Evolutionary conservation across 1,284 basidiomycete genomes (phyloP).

Genomic region (Ustanciosporium gigantosporum): DNA sequence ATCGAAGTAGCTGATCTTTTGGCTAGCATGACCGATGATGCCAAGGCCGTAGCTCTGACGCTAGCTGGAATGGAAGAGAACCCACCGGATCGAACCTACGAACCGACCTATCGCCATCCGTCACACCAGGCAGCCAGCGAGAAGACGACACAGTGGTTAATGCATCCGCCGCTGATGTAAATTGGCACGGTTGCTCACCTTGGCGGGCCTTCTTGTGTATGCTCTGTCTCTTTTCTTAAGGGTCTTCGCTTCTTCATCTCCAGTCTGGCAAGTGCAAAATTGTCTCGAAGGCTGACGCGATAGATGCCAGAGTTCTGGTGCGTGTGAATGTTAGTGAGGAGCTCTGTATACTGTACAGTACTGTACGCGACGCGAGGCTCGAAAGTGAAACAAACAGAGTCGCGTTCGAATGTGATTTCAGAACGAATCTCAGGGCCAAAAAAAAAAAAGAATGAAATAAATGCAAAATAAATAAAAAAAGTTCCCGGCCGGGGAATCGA

Average conservation of each 20-base stretch:
- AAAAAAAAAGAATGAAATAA: background rate
- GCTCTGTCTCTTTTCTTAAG: no score
- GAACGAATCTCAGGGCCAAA: background rate
- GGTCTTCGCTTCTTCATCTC: no score
- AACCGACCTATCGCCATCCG: background rate
- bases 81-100: background rate
- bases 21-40: slow-evolving; percentile 26
- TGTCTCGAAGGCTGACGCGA: no score
- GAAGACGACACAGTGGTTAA: background rate
- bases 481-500: slow-evolving; percentile 9
- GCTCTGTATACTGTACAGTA: no score
- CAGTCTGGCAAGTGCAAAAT: no score
- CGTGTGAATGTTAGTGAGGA: no score
- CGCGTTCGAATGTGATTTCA: no score
- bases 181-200: no score
- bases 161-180: slow-evolving; percentile 1
- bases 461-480: background rate
- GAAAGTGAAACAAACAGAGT: no score
- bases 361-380: no score
- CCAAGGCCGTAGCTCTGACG: slow-evolving; percentile 7
- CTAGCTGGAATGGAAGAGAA: slow-evolving; percentile 19
- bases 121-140: background rate
- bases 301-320: no score
- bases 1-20: slow-evolving; percentile 16
- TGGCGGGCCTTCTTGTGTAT: no score